Evolutionary conservation across 805 yeast genomes (phyloP).

Genomic region (Teunomyces barrocoloradensis): DNA sequence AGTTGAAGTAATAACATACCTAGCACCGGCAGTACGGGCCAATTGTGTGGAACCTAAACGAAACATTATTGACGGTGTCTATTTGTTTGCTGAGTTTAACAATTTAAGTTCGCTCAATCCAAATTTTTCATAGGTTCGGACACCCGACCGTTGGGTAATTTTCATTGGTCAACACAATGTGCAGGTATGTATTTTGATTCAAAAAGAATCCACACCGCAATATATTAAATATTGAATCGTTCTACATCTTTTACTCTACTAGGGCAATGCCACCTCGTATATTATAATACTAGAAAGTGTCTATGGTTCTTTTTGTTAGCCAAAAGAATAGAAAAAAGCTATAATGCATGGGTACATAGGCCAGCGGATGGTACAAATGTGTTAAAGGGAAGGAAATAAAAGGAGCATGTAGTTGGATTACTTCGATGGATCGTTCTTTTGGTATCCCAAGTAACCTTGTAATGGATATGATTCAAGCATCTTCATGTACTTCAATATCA

Average conservation of each 20-base stretch:
- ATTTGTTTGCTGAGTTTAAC: slow-evolving; percentile 2
- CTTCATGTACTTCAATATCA: slow-evolving; percentile 74
- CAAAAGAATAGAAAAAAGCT: slow-evolving; percentile 5
- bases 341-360: slow-evolving; percentile 5
- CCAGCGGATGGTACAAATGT: slow-evolving; percentile 5
- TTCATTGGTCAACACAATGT: slow-evolving; percentile 1
- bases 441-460: slow-evolving; percentile 79
- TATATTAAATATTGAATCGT: not conserved
- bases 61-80: slow-evolving; percentile 35
- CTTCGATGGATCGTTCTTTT: slow-evolving; percentile 82
- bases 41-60: slow-evolving; percentile 53
- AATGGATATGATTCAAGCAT: slow-evolving; percentile 68
- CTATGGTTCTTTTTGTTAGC: slow-evolving; percentile 4
- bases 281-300: slow-evolving; percentile 4
- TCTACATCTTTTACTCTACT: not conserved
- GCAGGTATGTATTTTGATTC: not conserved
- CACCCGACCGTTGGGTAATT: slow-evolving; percentile 4
- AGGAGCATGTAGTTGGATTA: slow-evolving; percentile 20
- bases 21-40: slow-evolving; percentile 49
- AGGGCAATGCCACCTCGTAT: slow-evolving; percentile 4
- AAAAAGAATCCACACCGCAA: not conserved
- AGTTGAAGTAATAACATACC: slow-evolving; percentile 40
- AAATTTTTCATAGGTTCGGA: slow-evolving; percentile 4
- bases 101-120: slow-evolving; percentile 4
- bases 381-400: slow-evolving; percentile 3